phyloP scores from a whole-genome alignment of 805 yeast species.

The Cyberlindnera maclurae region DNA sequence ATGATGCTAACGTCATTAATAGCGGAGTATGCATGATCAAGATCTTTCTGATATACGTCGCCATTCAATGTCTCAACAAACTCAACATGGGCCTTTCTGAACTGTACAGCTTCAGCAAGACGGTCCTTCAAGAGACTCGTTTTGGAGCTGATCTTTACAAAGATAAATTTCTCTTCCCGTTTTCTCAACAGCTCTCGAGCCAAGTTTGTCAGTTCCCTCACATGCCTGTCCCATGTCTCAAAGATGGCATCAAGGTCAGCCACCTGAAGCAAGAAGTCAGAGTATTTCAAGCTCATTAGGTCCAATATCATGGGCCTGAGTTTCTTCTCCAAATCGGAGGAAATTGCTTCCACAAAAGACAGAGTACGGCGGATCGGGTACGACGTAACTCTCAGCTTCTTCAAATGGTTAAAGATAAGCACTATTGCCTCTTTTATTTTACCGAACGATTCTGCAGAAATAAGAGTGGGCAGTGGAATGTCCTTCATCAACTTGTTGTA shows the following conservation, averaged over 20 bases:
- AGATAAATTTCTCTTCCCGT: slow-evolving; percentile 61
- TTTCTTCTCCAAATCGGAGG: slow-evolving; percentile 46
- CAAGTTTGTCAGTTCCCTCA: slow-evolving; percentile 56
- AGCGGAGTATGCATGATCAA: slow-evolving; percentile 36
- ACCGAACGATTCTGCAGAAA: slow-evolving; percentile 37
- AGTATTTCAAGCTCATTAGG: slow-evolving; percentile 38
- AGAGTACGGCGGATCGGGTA: slow-evolving; percentile 65
- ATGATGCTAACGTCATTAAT: slow-evolving; percentile 31
- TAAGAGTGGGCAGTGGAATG: slow-evolving; percentile 57
- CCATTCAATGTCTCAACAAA: slow-evolving; percentile 32
- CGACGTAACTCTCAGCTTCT: slow-evolving; percentile 47
- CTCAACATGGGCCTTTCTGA: slow-evolving; percentile 49
- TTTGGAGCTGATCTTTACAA: slow-evolving; percentile 50
- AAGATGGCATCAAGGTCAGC: slow-evolving; percentile 29
- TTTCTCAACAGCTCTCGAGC: slow-evolving; percentile 73
- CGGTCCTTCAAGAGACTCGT: slow-evolving; percentile 34
- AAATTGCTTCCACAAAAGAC: slow-evolving; percentile 55
- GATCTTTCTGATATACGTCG: slow-evolving; percentile 21
- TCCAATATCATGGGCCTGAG: slow-evolving; percentile 34
- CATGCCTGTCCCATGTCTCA: slow-evolving; percentile 48
- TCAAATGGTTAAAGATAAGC: slow-evolving; percentile 52
- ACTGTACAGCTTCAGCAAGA: slow-evolving; percentile 33
- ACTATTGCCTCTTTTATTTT: slow-evolving; percentile 39
- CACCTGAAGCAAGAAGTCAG: slow-evolving; percentile 31
- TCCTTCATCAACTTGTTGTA: slow-evolving; percentile 62